Conservation (phyloP, 495 filamentous ascomycete genomes). For the Neurospora tetraspora region DNA sequence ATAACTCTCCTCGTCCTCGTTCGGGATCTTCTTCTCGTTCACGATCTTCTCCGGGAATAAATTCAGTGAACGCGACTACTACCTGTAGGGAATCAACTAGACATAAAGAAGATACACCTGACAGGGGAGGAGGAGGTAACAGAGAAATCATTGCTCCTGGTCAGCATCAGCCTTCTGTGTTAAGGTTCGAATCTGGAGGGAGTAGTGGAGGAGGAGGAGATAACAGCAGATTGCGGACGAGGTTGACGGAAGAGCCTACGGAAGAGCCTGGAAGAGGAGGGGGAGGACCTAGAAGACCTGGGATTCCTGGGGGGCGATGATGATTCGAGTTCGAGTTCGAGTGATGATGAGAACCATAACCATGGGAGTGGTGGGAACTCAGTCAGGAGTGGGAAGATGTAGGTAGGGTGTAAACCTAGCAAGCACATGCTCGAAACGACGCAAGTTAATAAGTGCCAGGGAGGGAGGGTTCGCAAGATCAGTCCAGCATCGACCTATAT, state of each 20-base stretch:
- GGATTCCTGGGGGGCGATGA: background rate
- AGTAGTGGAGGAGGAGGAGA: background rate
- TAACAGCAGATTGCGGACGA: background rate
- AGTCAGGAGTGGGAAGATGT: no score
- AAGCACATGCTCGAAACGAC: no score
- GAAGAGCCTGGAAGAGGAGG: background rate
- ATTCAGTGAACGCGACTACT: background rate
- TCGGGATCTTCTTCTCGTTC: background rate
- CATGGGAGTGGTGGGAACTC: no score
- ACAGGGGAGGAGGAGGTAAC: background rate
- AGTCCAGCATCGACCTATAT: no score
- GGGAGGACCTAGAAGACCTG: background rate
- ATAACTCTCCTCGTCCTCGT: background rate
- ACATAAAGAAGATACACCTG: background rate
- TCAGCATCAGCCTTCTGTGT: no score
- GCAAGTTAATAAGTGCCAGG: no score
- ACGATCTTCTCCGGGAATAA: no score
- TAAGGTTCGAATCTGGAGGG: background rate
- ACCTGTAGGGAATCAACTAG: background rate
- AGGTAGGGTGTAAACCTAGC: no score
- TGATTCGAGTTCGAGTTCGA: background rate
- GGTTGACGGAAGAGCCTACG: background rate
- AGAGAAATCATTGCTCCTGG: background rate
- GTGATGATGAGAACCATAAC: background rate
- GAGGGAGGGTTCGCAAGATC: no score